Percentiles rank a stretch among this genome's conserved stretches.
These are phyloP conservation scores for Astrothelium macrocarpum DNA, from an alignment of 495 filamentous ascomycete genomes.

Conservation along the genomic window DNA sequence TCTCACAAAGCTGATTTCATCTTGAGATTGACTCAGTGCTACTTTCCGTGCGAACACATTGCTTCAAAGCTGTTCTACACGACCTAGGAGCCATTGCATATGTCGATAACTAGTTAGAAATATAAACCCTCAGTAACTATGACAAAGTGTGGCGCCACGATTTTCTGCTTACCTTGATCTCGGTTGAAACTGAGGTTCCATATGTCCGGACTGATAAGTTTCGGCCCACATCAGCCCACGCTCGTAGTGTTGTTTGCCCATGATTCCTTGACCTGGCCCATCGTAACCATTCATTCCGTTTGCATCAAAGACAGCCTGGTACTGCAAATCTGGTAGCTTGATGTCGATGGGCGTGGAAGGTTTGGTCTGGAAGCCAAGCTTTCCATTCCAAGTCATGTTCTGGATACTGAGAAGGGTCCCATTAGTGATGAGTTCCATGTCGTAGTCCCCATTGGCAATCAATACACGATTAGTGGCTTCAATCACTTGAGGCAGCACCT, in stretches of 20 bases:
- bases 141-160: too few relatives aligned
- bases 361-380: slow-evolving; percentile 19
- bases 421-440: slow-evolving; percentile 20
- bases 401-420: slow-evolving; percentile 23
- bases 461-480: slow-evolving; percentile 24
- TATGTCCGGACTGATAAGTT: slow-evolving; percentile 22
- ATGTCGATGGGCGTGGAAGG: slow-evolving; percentile 19
- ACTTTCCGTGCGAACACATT: too few relatives aligned
- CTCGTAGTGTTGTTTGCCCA: slow-evolving; percentile 31
- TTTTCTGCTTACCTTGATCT: too few relatives aligned
- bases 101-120: slow-evolving; percentile 20
- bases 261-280: slow-evolving; percentile 27
- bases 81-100: slow-evolving; percentile 20
- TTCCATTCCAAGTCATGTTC: slow-evolving; percentile 25
- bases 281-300: slow-evolving; percentile 12
- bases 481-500: slow-evolving; percentile 22
- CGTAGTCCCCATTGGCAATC: slow-evolving; percentile 20
- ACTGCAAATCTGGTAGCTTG: slow-evolving; percentile 20
- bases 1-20: too few relatives aligned
- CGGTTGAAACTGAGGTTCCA: slow-evolving; percentile 24
- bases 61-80: slow-evolving; percentile 22
- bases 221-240: slow-evolving; percentile 29
- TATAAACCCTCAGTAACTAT: too few relatives aligned
- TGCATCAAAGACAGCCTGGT: slow-evolving; percentile 13
- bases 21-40: too few relatives aligned